These are phyloP conservation scores for Starmerella etchellsii DNA, from an alignment of 805 yeast species.

Conservation along the genomic window DNA sequence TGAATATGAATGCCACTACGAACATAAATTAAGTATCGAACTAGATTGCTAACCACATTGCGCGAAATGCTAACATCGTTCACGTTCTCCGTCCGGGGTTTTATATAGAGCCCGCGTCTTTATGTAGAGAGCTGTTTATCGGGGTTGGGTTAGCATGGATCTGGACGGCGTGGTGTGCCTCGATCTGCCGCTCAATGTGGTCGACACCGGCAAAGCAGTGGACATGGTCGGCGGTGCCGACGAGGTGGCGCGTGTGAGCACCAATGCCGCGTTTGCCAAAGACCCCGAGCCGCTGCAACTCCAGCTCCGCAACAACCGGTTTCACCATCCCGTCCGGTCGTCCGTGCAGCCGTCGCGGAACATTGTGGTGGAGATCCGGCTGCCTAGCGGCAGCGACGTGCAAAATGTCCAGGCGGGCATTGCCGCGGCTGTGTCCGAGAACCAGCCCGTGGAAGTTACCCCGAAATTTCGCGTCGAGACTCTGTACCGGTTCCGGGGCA, in stretches of 20 bases:
- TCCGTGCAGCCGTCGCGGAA: conserved; percentile 21
- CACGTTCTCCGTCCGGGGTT: too few relatives aligned
- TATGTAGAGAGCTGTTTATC: too few relatives aligned
- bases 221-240: conserved; percentile 38
- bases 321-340: conserved; percentile 39
- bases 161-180: conserved; percentile 26
- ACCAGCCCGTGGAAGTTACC: conserved; percentile 34
- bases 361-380: conserved; percentile 26
- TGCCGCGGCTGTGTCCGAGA: conserved; percentile 35
- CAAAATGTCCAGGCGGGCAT: conserved; percentile 48
- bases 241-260: conserved; percentile 25
- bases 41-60: too few relatives aligned
- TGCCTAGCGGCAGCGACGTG: conserved; percentile 20
- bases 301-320: conserved; percentile 27
- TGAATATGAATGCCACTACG: too few relatives aligned
- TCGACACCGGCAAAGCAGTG: conserved; percentile 33
- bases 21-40: too few relatives aligned
- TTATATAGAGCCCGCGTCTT: too few relatives aligned
- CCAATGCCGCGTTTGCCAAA: conserved; percentile 22
- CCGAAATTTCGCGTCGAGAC: conserved; percentile 59
- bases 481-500: conserved; percentile 65
- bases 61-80: too few relatives aligned
- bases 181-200: conserved; percentile 66
- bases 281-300: conserved; percentile 27
- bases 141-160: too few relatives aligned